Evolutionary conservation across 257 asterid genomes (phyloP).

Genomic region (Penstemon eatonii): DNA sequence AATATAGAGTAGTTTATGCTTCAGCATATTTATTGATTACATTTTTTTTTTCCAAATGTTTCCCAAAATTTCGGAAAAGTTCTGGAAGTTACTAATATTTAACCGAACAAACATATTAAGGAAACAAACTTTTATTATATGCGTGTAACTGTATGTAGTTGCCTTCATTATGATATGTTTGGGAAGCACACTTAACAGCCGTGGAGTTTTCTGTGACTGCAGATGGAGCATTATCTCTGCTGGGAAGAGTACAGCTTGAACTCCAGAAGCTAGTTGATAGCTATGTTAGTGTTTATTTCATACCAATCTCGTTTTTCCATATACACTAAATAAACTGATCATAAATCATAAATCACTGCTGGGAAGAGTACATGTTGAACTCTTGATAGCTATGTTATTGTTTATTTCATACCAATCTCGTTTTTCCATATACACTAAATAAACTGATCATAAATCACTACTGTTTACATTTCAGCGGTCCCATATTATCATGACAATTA

Average conservation of each 20-base stretch:
- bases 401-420: conserved; percentile 25
- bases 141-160: conserved; percentile 17
- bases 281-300: conserved; percentile 59
- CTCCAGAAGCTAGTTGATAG: conserved; percentile 82
- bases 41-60: too few species aligned
- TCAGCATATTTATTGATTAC: too few species aligned
- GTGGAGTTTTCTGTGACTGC: conserved; percentile 30
- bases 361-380: conserved; percentile 82
- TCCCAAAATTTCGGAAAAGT: too few species aligned
- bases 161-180: conserved; percentile 12
- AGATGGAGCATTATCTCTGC: conserved; percentile 72
- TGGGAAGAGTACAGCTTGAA: conserved; percentile 83
- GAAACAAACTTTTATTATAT: background rate
- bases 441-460: conserved; percentile 36
- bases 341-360: conserved; percentile 48
- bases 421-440: conserved; percentile 6
- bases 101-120: too few species aligned
- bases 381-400: conserved; percentile 78
- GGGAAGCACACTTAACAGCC: conserved; percentile 5
- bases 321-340: conserved; percentile 23
- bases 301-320: conserved; percentile 21
- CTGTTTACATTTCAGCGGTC: conserved; percentile 65
- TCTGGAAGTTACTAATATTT: too few species aligned
- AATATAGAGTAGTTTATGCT: too few species aligned
- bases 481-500: conserved; percentile 74